A percentile compares a stretch with the other conserved stretches of the same genome.
Evolutionary conservation across 106 monocot species (phyloP).

Genomic region (Dendrobium officinale): DNA sequence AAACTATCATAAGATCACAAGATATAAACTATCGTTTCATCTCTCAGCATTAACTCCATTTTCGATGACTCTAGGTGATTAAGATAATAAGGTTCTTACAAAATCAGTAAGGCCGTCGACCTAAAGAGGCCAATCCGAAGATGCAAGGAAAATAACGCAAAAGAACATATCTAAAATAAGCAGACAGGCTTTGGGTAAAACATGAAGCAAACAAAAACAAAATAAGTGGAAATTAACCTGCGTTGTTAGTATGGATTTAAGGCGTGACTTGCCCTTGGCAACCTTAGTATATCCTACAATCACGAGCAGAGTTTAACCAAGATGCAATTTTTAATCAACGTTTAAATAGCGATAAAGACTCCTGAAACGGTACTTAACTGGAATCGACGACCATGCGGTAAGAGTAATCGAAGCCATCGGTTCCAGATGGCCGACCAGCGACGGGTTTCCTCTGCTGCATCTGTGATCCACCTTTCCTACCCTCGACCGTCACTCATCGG

Average conservation of each 20-base stretch:
- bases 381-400: conserved; percentile 92
- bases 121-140: neutral
- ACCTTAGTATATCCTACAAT: conserved; percentile 78
- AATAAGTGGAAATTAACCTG: conserved; percentile 21
- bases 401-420: conserved; percentile 90
- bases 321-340: neutral
- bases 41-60: neutral
- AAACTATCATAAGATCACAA: neutral
- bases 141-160: neutral
- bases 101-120: neutral
- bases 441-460: conserved; percentile 38
- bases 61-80: neutral
- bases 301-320: neutral
- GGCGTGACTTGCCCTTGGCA: conserved; percentile 59
- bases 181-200: neutral
- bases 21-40: neutral
- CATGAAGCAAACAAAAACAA: neutral
- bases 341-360: neutral
- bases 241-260: conserved; percentile 31
- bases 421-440: conserved; percentile 63
- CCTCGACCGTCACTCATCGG: neutral
- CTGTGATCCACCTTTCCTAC: neutral
- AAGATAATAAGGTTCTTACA: neutral
- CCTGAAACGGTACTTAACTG: conserved; percentile 22
- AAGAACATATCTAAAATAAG: neutral